These are phyloP conservation scores for Hymenoscyphus albidus DNA, from an alignment of 2,329 filamentous ascomycete genomes.

Conservation along the genomic window DNA sequence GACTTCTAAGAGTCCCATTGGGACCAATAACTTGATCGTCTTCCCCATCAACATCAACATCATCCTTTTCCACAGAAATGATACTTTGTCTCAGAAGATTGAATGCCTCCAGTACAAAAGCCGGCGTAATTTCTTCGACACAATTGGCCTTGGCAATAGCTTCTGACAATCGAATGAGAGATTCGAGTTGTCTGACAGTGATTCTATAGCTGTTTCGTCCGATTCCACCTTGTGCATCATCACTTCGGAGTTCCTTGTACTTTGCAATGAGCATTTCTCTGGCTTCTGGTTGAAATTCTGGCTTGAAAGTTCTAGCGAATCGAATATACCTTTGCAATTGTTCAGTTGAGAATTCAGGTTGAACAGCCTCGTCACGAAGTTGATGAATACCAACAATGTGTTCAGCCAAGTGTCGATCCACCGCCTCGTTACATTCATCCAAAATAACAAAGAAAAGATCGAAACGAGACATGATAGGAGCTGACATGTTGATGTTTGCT, in stretches of 20 bases:
- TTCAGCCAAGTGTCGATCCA: slow-evolving; percentile 86
- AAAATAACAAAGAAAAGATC: slow-evolving; percentile 98
- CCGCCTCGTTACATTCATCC: slow-evolving; percentile 89
- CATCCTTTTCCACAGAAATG: slow-evolving; percentile 96
- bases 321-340: slow-evolving; percentile 96
- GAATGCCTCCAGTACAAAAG: slow-evolving; percentile 88
- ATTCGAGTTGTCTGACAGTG: slow-evolving; percentile 92
- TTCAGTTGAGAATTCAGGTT: slow-evolving; percentile 93
- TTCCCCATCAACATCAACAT: slow-evolving; percentile 86
- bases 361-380: slow-evolving; percentile 83
- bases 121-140: slow-evolving; percentile 78
- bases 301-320: slow-evolving; percentile 90
- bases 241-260: slow-evolving; percentile 91
- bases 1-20: slow-evolving; percentile 41
- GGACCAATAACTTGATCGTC: slow-evolving; percentile 53
- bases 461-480: slow-evolving; percentile 98
- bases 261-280: slow-evolving; percentile 81
- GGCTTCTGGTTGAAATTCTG: slow-evolving; percentile 85
- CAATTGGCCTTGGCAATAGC: slow-evolving; percentile 99
- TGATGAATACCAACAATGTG: slow-evolving; percentile 96
- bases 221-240: slow-evolving; percentile 90
- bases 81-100: slow-evolving; percentile 90
- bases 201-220: slow-evolving; percentile 96
- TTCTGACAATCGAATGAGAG: slow-evolving; percentile 90
- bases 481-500: slow-evolving; percentile 97